Conservation (phyloP, 805 yeast genomes). For the Cyberlindnera euphorbiae region DNA sequence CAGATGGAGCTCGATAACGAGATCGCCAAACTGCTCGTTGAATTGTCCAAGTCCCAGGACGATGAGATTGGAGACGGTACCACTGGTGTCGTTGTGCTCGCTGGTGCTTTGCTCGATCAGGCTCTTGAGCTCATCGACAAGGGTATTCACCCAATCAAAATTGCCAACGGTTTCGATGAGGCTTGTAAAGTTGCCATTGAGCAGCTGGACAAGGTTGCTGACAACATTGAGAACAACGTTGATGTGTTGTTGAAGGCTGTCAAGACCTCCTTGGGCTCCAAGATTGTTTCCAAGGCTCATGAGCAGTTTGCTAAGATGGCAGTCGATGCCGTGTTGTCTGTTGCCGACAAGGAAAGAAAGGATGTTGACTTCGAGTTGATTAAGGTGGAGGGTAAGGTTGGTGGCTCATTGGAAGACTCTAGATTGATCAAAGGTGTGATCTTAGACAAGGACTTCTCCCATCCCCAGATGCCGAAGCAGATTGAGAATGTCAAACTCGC, state of each 20-base stretch:
- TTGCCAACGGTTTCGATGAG: constrained; percentile 96
- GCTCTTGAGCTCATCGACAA: constrained; percentile 91
- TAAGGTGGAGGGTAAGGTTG: constrained; percentile 92
- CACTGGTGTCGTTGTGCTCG: constrained; percentile 96
- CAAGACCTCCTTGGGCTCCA: constrained; percentile 89
- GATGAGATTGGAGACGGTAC: constrained; percentile 99
- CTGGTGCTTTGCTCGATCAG: constrained; percentile 91
- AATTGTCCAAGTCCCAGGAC: constrained; percentile 90
- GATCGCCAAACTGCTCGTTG: constrained; percentile 92
- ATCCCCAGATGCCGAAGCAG: constrained; percentile 93
- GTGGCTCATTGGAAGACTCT: constrained; percentile 89
- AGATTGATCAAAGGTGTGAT: constrained; percentile 85
- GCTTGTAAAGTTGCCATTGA: constrained; percentile 89
- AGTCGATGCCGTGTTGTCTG: constrained; percentile 89
- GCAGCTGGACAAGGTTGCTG: constrained; percentile 72
- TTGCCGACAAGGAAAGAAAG: constrained; percentile 85
- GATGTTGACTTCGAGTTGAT: constrained; percentile 97
- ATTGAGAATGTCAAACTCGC: constrained; percentile 83
- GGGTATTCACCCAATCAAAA: constrained; percentile 95
- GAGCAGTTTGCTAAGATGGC: constrained; percentile 96
- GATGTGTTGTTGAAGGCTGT: constrained; percentile 82
- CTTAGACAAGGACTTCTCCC: constrained; percentile 94
- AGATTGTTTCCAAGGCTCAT: constrained; percentile 90
- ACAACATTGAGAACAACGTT: constrained; percentile 42
- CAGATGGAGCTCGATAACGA: constrained; percentile 96